Conservation (phyloP, 805 yeast species). For the Scheffersomyces amazonensis region DNA sequence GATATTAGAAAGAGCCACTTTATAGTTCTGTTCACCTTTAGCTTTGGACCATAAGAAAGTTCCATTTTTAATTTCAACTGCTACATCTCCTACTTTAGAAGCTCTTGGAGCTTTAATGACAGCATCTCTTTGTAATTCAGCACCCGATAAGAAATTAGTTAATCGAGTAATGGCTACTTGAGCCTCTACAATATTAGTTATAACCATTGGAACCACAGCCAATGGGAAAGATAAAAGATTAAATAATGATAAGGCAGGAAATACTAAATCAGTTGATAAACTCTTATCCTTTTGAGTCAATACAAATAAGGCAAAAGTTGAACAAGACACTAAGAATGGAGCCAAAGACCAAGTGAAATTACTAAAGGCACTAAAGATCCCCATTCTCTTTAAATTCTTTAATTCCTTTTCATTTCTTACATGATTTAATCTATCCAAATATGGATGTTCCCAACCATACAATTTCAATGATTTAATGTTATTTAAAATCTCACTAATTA, state of each 20-base stretch:
- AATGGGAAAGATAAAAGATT: conserved; percentile 88
- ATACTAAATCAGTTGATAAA: conserved; percentile 84
- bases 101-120: conserved; percentile 53
- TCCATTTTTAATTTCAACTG: conserved; percentile 60
- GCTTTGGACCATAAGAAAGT: conserved; percentile 78
- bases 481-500: conserved; percentile 83
- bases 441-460: conserved; percentile 95
- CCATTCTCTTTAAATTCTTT: conserved; percentile 69
- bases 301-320: conserved; percentile 82
- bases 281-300: conserved; percentile 50
- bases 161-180: conserved; percentile 80
- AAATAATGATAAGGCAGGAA: conserved; percentile 86
- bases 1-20: conserved; percentile 63
- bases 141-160: conserved; percentile 64
- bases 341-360: conserved; percentile 80
- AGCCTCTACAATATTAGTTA: conserved; percentile 83
- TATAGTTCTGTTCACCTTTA: conserved; percentile 53
- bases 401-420: conserved; percentile 90
- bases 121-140: conserved; percentile 82
- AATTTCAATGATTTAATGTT: conserved; percentile 90
- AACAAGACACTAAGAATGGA: conserved; percentile 85
- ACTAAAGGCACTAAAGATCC: conserved; percentile 66
- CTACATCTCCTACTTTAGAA: conserved; percentile 58
- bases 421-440: conserved; percentile 63
- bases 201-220: conserved; percentile 87